These are phyloP conservation scores for Geoglossum glabrum DNA, from an alignment of 495 filamentous ascomycete species.

Conservation along the genomic window DNA sequence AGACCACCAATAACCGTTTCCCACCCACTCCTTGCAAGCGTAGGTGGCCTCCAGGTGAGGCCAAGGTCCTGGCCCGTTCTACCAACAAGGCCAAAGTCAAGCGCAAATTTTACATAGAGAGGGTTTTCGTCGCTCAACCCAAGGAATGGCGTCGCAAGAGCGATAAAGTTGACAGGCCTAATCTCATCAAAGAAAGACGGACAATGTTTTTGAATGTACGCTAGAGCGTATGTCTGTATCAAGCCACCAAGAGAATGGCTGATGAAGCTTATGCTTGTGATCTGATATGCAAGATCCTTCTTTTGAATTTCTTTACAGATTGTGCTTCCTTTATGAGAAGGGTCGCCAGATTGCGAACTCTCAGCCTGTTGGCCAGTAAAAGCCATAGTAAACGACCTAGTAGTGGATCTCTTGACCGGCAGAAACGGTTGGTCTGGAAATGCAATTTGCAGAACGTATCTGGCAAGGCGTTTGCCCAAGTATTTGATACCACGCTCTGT, in stretches of 20 bases:
- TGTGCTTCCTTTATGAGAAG: slow-evolving; percentile 33
- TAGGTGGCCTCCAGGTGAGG: slow-evolving; percentile 81
- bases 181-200: slow-evolving; percentile 79
- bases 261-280: slow-evolving; percentile 91
- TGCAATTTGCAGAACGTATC: slow-evolving; percentile 69
- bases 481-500: slow-evolving; percentile 95
- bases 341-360: slow-evolving; percentile 14
- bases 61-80: slow-evolving; percentile 89
- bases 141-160: slow-evolving; percentile 76
- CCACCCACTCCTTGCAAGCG: slow-evolving; percentile 66
- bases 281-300: slow-evolving; percentile 49
- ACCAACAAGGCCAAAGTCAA: slow-evolving; percentile 90
- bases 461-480: slow-evolving; percentile 84
- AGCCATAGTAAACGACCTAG: slow-evolving; percentile 17
- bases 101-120: slow-evolving; percentile 85
- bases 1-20: slow-evolving; percentile 64
- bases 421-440: slow-evolving; percentile 80
- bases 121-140: slow-evolving; percentile 96
- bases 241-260: slow-evolving; percentile 84
- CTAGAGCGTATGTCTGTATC: slow-evolving; percentile 86
- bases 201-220: slow-evolving; percentile 92
- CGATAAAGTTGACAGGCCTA: slow-evolving; percentile 78
- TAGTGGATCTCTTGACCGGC: slow-evolving; percentile 38
- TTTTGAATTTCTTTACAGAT: slow-evolving; percentile 23
- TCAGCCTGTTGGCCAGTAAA: slow-evolving; percentile 11